phyloP scores from a whole-genome alignment of 768 basidiomycete species.

The Mycena epipterygia region DNA sequence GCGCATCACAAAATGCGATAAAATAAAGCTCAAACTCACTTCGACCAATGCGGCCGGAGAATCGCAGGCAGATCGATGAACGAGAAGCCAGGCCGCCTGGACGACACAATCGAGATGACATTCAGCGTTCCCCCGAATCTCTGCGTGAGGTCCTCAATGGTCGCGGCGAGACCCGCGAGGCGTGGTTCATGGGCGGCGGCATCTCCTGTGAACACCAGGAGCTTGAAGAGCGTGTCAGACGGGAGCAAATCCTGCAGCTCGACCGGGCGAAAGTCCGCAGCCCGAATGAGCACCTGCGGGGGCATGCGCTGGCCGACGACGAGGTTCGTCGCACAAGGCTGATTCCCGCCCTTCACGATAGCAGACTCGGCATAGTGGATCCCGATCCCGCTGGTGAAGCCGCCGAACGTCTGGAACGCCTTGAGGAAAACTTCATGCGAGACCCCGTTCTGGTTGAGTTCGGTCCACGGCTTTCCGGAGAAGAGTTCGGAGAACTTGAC shows the following conservation, averaged over 20 bases:
- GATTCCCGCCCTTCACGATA: slow-evolving; percentile 55
- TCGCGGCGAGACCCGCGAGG: too few relatives aligned
- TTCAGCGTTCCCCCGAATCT: slow-evolving; percentile 57
- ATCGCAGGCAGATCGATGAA: slow-evolving; percentile 61
- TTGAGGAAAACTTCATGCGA: slow-evolving; percentile 66
- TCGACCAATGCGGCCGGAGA: slow-evolving; percentile 71
- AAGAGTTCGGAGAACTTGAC: slow-evolving; percentile 75
- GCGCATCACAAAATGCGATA: not conserved
- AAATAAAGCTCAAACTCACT: slow-evolving; percentile 50
- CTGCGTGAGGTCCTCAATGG: slow-evolving; percentile 47
- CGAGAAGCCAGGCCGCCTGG: slow-evolving; percentile 53
- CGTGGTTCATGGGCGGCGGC: slow-evolving; percentile 45
- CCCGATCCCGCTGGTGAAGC: slow-evolving; percentile 68
- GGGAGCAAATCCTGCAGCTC: slow-evolving; percentile 69
- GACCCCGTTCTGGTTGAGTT: slow-evolving; percentile 61
- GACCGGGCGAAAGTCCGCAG: slow-evolving; percentile 62
- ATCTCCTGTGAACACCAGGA: slow-evolving; percentile 68
- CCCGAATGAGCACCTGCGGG: slow-evolving; percentile 63
- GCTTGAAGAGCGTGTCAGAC: slow-evolving; percentile 66
- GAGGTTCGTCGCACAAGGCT: slow-evolving; percentile 55
- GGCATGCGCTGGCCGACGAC: slow-evolving; percentile 66
- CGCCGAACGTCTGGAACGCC: slow-evolving; percentile 67
- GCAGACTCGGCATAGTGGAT: slow-evolving; percentile 65
- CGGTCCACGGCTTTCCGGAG: slow-evolving; percentile 73
- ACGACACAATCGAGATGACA: slow-evolving; percentile 55